Evolutionary conservation across 305 asterid species (phyloP).

Genomic region (Fraxinus velutina): DNA sequence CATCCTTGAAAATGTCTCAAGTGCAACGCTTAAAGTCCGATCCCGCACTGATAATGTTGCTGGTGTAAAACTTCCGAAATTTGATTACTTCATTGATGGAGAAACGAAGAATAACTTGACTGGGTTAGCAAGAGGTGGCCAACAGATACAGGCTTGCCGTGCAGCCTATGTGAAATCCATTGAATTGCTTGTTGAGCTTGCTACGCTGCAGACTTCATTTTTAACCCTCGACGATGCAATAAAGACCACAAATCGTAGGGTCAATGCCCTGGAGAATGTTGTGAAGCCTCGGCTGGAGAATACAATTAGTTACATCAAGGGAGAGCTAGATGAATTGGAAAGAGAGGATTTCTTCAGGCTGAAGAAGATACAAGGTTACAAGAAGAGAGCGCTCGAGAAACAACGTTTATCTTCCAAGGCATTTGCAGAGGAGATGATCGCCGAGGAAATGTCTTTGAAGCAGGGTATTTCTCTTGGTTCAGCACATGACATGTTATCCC

Average conservation of each 20-base stretch:
- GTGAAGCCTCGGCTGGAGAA: conserved; percentile 54
- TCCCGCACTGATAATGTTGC: conserved; percentile 21
- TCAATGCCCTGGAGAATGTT: conserved; percentile 49
- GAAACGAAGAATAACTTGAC: conserved; percentile 52
- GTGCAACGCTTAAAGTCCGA: conserved; percentile 17
- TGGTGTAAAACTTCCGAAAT: conserved; percentile 36
- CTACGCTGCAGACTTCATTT: conserved; percentile 50
- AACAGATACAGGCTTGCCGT: conserved; percentile 52
- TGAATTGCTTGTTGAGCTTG: conserved; percentile 51
- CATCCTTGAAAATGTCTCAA: conserved; percentile 11
- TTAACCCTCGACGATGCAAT: conserved; percentile 36
- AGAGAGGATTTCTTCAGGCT: conserved; percentile 54
- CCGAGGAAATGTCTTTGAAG: conserved; percentile 29
- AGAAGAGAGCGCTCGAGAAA: conserved; percentile 40
- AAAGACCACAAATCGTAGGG: conserved; percentile 44
- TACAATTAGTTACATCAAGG: conserved; percentile 47
- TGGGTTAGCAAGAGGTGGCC: conserved; percentile 54
- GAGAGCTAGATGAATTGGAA: conserved; percentile 49
- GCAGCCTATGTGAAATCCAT: conserved; percentile 49
- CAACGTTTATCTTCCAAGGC: conserved; percentile 36
- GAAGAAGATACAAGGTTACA: conserved; percentile 55
- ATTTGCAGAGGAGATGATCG: conserved; percentile 33
- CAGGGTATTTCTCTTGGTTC: conserved; percentile 11
- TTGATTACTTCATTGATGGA: conserved; percentile 41
- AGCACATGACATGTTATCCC: conserved; percentile 31